phyloP scores from a whole-genome alignment of 2,329 filamentous ascomycete genomes.

The Fusarium fracticaudum region DNA sequence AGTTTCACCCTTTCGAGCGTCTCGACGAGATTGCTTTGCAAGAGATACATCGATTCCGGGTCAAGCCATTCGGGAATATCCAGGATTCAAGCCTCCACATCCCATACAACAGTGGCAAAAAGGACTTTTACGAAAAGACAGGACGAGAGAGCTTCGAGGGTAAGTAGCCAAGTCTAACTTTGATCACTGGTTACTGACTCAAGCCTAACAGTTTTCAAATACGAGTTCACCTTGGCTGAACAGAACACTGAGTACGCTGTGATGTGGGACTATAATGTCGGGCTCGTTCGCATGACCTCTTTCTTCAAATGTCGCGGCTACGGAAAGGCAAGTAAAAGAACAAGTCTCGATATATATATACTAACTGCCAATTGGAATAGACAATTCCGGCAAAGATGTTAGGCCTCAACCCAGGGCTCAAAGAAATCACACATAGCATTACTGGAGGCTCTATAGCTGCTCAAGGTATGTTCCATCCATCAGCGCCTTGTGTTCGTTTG shows the following conservation, averaged over 20 bases:
- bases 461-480: slow-evolving; percentile 70
- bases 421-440: slow-evolving; percentile 92
- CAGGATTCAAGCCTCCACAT: slow-evolving; percentile 76
- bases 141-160: slow-evolving; percentile 90
- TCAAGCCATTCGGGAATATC: slow-evolving; percentile 74
- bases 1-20: slow-evolving; percentile 78
- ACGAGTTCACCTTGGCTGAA: slow-evolving; percentile 78
- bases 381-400: slow-evolving; percentile 89
- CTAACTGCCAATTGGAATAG: slow-evolving; percentile 57
- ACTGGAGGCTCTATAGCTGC: slow-evolving; percentile 90
- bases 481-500: not conserved
- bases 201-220: slow-evolving; percentile 52
- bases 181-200: slow-evolving; percentile 26
- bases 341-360: not conserved
- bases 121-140: slow-evolving; percentile 86
- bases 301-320: slow-evolving; percentile 93
- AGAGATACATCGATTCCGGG: slow-evolving; percentile 69
- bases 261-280: slow-evolving; percentile 98
- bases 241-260: slow-evolving; percentile 76
- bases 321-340: slow-evolving; percentile 72
- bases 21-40: slow-evolving; percentile 65
- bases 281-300: slow-evolving; percentile 91
- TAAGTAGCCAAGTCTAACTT: slow-evolving; percentile 50
- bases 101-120: slow-evolving; percentile 95
- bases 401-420: slow-evolving; percentile 79